phyloP scores from a whole-genome alignment of 2,329 filamentous ascomycete species.

The Ophiostoma ulmi region DNA sequence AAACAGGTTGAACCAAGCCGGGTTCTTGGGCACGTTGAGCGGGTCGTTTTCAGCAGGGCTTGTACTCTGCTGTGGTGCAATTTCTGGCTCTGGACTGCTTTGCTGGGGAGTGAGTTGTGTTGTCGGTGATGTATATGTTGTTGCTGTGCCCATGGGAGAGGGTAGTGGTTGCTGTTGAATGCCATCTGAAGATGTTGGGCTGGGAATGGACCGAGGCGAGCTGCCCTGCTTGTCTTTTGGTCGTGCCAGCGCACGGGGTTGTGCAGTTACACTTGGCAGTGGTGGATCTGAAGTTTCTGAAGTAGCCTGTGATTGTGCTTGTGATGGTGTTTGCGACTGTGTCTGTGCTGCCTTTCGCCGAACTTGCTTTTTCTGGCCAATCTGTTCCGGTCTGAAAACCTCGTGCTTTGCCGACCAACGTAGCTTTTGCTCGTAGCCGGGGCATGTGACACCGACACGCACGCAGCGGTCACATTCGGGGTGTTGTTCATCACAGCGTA shows the following conservation, averaged over 20 bases:
- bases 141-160: conserved; percentile 16
- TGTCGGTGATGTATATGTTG: conserved; percentile 15
- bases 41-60: not conserved
- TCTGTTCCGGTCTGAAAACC: conserved; percentile 29
- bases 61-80: not conserved
- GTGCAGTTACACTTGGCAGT: not conserved
- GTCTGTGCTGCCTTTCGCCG: conserved; percentile 14
- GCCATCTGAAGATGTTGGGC: conserved; percentile 11
- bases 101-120: conserved; percentile 14
- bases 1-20: conserved; percentile 19
- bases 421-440: conserved; percentile 43
- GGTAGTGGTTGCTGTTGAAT: conserved; percentile 17
- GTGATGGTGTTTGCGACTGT: not conserved
- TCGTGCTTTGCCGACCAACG: conserved; percentile 48
- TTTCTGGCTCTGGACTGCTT: conserved; percentile 18
- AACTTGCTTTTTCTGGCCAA: conserved; percentile 14
- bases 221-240: not conserved
- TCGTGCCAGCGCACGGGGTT: not conserved
- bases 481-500: conserved; percentile 27
- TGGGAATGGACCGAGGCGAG: not conserved
- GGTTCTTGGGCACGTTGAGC: conserved; percentile 13
- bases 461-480: conserved; percentile 40
- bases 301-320: not conserved
- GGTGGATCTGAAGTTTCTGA: not conserved
- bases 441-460: conserved; percentile 40